Conservation (phyloP, 2,329 filamentous ascomycete species). For the Sphaceloma murrayae region DNA sequence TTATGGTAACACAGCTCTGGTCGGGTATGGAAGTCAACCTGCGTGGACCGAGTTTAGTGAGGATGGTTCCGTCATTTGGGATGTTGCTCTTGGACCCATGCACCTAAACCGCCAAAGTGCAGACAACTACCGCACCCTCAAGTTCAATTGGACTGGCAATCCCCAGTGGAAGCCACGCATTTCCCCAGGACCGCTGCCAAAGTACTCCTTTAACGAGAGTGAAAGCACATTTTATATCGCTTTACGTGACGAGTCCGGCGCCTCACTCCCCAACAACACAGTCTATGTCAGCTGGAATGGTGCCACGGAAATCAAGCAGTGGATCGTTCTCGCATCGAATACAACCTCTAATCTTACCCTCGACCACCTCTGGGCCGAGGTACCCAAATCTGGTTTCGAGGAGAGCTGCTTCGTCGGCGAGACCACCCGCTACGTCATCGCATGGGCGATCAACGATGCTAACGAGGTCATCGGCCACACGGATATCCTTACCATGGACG, state of each 20-base stretch:
- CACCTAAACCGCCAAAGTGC: not conserved
- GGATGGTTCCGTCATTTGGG: constrained; percentile 43
- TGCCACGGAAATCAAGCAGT: constrained; percentile 18
- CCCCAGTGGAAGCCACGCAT: constrained; percentile 1
- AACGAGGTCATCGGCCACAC: not conserved
- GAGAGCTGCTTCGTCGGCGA: constrained; percentile 2
- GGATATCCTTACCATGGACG: not conserved
- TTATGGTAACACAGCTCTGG: constrained; percentile 38
- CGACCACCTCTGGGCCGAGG: not conserved
- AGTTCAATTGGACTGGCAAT: constrained; percentile 9
- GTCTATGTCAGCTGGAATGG: constrained; percentile 20
- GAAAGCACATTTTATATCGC: not conserved
- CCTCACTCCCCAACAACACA: constrained; percentile 1
- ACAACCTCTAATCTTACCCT: constrained; percentile 1
- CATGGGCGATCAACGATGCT: not conserved
- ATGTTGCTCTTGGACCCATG: constrained; percentile 36
- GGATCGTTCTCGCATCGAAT: constrained; percentile 19
- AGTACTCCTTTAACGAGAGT: not conserved
- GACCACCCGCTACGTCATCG: not conserved
- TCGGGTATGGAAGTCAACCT: constrained; percentile 43
- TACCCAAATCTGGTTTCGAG: constrained; percentile 4
- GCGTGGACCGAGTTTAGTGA: constrained; percentile 33
- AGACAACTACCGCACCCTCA: constrained; percentile 6
- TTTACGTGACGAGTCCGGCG: not conserved
- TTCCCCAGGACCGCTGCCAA: not conserved